Evolutionary conservation across 371 early-diverging fungal genomes (phyloP), one percentile per base, ranked within the genome.

Genomic region (Apophysomyces ossiformis): DNA sequence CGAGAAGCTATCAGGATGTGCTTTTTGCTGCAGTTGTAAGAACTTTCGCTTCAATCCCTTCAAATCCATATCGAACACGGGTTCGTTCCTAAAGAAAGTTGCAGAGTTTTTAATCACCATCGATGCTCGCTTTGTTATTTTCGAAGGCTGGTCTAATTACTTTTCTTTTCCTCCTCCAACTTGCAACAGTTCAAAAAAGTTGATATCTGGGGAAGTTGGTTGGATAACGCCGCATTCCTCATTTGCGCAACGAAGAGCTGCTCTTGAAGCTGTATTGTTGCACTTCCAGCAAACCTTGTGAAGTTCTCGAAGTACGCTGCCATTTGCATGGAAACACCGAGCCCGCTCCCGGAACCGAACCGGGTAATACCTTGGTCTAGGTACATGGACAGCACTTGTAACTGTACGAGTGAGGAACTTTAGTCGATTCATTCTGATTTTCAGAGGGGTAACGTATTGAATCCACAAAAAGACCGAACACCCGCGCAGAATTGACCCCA

Each of bases 1-100:
- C 6, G 92, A 85, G 64, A 84, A 92, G 38, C 90, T 89, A 73
- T 96, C 96, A 7, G 96, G 96, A 76, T 96, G 96, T 8, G 93
- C 92, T 7, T 75, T 79, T 81, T 92, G 93, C 73, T 96, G 96
- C 56, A 94, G 74, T 46, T 62, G 74, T 36, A 95, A 74, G 71
- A 94, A 96, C 39, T 81, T 79, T 60, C 69, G 78, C 39, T 89
- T 82, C 65, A 96, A 68, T 6, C 75, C 75, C 45, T 76, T 83
- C 37, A 82, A 56, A 71, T 94, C 91, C 18, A 96, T 75, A 65
- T 92, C 88, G 72, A 89, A 96, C 1, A 72, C 72, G 5, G 61
- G 61, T 35, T 43, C 16, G 43, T 47, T 35, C 54, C 54, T 50
- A 50, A 50, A 1, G 2, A 26, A 8, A 41, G 41, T 41, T 50